Conservation (phyloP, 2,329 filamentous ascomycete species). For the Aspergillus tanneri region DNA sequence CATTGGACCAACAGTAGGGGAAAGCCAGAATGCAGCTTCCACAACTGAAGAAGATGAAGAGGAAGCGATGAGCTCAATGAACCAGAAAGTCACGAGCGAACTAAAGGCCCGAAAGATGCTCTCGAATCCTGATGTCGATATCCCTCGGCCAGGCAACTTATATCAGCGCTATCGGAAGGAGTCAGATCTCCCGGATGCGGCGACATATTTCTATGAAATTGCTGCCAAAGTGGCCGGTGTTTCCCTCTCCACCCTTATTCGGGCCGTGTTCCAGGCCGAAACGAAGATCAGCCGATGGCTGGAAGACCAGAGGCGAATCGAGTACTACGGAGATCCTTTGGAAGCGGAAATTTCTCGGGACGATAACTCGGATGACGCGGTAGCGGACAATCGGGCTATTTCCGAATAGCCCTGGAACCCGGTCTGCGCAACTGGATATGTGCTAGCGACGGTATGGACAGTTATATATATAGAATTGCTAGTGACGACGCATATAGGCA, state of each 20-base stretch:
- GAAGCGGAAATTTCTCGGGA: conserved; percentile 19
- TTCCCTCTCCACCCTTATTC: conserved; percentile 51
- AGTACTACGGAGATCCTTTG: conserved; percentile 24
- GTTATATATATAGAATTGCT: too few relatives aligned
- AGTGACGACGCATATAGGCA: too few relatives aligned
- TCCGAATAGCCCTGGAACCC: too few relatives aligned
- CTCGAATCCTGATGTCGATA: conserved; percentile 34
- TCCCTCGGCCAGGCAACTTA: conserved; percentile 49
- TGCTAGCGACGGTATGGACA: too few relatives aligned
- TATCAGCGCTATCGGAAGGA: conserved; percentile 52
- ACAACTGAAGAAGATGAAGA: conserved; percentile 21
- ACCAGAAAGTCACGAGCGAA: conserved; percentile 45
- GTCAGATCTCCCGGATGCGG: conserved; percentile 48
- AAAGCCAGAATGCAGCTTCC: conserved; percentile 12
- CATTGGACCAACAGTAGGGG: conserved; percentile 23
- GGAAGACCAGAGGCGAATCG: conserved; percentile 35
- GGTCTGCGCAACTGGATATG: too few relatives aligned
- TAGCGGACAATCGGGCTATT: conserved; percentile 7
- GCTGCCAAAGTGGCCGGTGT: conserved; percentile 53
- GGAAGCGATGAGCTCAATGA: conserved; percentile 35
- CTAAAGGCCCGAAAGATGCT: conserved; percentile 43
- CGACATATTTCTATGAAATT: conserved; percentile 52
- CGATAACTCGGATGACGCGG: conserved; percentile 17
- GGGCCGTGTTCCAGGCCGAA: conserved; percentile 53
- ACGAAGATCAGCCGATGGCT: conserved; percentile 42